Percentiles rank a stretch among this genome's conserved stretches.
Evolutionary conservation across 345 rosid genomes (phyloP).

Genomic region (Melaleuca quinquenervia): DNA sequence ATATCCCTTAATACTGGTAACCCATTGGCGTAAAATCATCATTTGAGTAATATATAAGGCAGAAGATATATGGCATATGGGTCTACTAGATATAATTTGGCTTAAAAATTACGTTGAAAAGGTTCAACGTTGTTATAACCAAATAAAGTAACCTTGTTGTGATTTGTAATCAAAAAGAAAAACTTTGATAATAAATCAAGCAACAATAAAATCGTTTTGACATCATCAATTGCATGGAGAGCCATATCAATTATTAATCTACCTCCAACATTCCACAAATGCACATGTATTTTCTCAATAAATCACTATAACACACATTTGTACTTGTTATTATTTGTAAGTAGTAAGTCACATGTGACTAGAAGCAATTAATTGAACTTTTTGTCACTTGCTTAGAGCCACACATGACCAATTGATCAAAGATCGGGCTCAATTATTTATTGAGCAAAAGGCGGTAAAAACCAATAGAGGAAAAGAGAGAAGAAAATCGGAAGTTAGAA

Average conservation of each 20-base stretch:
- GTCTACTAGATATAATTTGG: too few relatives aligned
- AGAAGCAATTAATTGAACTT: neutral
- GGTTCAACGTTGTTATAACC: too few relatives aligned
- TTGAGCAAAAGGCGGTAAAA: too few relatives aligned
- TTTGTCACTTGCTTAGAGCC: neutral
- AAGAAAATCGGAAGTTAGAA: neutral
- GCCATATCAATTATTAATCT: neutral
- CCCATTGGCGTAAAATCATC: rapidly evolving
- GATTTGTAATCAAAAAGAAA: too few relatives aligned
- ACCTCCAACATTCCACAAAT: neutral
- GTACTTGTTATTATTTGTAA: rapidly evolving
- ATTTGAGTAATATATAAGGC: neutral
- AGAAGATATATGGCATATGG: too few relatives aligned
- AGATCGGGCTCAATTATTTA: too few relatives aligned
- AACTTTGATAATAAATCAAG: too few relatives aligned
- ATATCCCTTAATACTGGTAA: rapidly evolving
- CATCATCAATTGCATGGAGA: neutral
- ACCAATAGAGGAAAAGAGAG: too few relatives aligned
- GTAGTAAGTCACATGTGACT: neutral
- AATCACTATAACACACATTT: neutral
- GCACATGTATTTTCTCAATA: neutral
- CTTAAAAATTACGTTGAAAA: too few relatives aligned
- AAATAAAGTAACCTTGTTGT: too few relatives aligned
- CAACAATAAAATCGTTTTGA: neutral
- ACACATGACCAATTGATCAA: neutral